Percentiles rank a stretch among this genome's conserved stretches.
Evolutionary conservation across 192 early-diverging fungal species (phyloP).

Genomic region (Linnemannia exigua): DNA sequence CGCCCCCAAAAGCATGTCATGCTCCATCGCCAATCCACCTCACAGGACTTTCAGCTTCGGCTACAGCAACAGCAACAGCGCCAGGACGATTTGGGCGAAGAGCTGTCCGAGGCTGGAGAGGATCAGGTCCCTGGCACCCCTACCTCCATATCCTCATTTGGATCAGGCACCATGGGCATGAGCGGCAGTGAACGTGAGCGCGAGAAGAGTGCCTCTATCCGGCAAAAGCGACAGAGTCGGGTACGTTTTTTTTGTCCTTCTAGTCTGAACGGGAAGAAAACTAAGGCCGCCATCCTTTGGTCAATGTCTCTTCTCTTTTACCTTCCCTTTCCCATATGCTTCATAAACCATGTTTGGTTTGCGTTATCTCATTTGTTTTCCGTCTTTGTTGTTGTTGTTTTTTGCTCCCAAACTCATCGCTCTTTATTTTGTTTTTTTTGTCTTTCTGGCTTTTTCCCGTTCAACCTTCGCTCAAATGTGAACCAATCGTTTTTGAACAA

Average conservation of each 20-base stretch:
- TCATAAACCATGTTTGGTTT: neutral
- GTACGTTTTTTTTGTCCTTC: conserved; percentile 13
- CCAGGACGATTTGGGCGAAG: conserved; percentile 38
- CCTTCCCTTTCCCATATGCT: neutral
- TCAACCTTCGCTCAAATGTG: neutral
- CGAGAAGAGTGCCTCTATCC: conserved; percentile 15
- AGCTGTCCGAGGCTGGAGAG: conserved; percentile 45
- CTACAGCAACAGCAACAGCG: conserved; percentile 46
- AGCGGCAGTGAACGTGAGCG: conserved; percentile 17
- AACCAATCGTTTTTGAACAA: conserved; percentile 13
- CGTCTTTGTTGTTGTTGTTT: neutral
- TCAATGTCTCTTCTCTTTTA: neutral
- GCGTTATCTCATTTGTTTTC: neutral
- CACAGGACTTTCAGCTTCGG: conserved; percentile 45
- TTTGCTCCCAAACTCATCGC: neutral
- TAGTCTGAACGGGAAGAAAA: neutral
- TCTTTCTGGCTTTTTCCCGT: neutral
- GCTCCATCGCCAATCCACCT: conserved; percentile 41
- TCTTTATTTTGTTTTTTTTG: neutral
- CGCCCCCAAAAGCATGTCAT: conserved; percentile 40
- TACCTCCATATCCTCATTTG: conserved; percentile 39
- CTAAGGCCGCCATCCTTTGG: neutral
- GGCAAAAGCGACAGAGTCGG: conserved; percentile 29
- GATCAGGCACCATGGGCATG: conserved; percentile 38
- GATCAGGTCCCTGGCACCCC: conserved; percentile 47